Conservation (phyloP, 495 filamentous ascomycete genomes). For the Podospora fimiseda region DNA sequence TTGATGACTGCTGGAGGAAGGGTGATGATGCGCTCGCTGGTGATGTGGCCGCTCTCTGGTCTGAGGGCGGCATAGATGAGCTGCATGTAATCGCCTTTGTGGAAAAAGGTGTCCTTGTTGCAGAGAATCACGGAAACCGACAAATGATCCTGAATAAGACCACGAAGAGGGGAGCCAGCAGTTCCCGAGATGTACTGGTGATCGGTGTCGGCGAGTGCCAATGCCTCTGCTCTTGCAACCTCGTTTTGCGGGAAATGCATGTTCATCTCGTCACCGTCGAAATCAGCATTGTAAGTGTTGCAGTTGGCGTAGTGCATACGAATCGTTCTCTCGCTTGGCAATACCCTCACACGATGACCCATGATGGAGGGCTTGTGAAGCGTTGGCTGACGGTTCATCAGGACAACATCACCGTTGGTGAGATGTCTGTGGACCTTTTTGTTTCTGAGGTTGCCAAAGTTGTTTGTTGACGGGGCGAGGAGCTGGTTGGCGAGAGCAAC, state of each 20-base stretch:
- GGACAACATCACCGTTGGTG: constrained; percentile 88
- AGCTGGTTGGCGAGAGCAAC: constrained; percentile 84
- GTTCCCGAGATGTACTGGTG: constrained; percentile 95
- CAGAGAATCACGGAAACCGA: constrained; percentile 89
- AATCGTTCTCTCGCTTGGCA: constrained; percentile 92
- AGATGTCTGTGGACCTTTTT: constrained; percentile 98
- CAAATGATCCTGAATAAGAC: constrained; percentile 98
- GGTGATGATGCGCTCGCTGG: constrained; percentile 61
- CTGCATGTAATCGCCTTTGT: constrained; percentile 82
- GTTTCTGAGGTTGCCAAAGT: constrained; percentile 68
- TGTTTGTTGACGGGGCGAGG: constrained; percentile 75
- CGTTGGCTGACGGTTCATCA: constrained; percentile 99
- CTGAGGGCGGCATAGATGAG: constrained; percentile 82
- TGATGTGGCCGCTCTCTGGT: constrained; percentile 80
- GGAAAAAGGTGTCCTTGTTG: constrained; percentile 88
- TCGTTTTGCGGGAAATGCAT: constrained; percentile 99
- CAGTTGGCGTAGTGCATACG: constrained; percentile 99
- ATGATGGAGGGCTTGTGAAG: constrained; percentile 99
- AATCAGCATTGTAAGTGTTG: constrained; percentile 99
- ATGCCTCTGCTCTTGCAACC: constrained; percentile 82
- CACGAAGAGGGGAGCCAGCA: constrained; percentile 87
- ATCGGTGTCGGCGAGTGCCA: constrained; percentile 90
- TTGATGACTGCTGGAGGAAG: constrained; percentile 76
- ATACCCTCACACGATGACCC: constrained; percentile 87
- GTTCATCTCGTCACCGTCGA: constrained; percentile 99